Percentiles rank a stretch among this genome's conserved stretches.
phyloP scores from a whole-genome alignment of 2,329 filamentous ascomycete species.

The Scedosporium aurantiacum region DNA sequence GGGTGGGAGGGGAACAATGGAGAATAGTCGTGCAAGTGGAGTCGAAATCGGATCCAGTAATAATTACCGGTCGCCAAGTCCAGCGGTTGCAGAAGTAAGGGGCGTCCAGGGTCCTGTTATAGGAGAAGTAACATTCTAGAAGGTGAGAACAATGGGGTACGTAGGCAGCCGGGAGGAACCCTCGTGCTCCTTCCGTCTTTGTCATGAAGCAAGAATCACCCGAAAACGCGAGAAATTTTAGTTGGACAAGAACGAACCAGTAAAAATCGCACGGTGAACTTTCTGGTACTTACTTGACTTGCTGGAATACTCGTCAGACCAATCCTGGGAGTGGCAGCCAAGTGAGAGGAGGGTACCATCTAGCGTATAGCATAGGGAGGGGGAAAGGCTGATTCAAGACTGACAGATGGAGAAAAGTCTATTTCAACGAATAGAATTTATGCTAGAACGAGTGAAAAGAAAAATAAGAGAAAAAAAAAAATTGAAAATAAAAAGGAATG shows the following conservation, averaged over 20 bases:
- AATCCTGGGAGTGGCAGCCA: background rate
- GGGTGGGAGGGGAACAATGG: background rate
- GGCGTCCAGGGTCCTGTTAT: conserved; percentile 3
- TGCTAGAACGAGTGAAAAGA: background rate
- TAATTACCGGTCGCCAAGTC: conserved; percentile 1
- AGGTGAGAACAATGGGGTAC: conserved; percentile 7
- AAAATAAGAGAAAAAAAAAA: background rate
- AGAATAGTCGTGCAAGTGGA: background rate
- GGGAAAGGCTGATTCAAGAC: no score
- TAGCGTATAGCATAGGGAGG: no score
- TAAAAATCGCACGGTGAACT: background rate
- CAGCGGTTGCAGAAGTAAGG: conserved; percentile 7
- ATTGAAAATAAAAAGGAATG: background rate
- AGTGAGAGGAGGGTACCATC: background rate
- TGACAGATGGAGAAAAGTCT: no score
- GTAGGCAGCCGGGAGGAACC: background rate
- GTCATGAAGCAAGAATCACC: background rate
- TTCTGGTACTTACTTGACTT: background rate
- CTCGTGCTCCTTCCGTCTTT: background rate
- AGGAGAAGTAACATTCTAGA: conserved; percentile 7
- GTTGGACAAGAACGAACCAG: background rate
- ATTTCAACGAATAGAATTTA: background rate
- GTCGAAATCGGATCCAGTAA: background rate
- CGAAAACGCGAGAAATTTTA: background rate
- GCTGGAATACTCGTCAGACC: background rate